Conservation (phyloP, 805 yeast species). For the Cyberlindnera euphorbiae region DNA sequence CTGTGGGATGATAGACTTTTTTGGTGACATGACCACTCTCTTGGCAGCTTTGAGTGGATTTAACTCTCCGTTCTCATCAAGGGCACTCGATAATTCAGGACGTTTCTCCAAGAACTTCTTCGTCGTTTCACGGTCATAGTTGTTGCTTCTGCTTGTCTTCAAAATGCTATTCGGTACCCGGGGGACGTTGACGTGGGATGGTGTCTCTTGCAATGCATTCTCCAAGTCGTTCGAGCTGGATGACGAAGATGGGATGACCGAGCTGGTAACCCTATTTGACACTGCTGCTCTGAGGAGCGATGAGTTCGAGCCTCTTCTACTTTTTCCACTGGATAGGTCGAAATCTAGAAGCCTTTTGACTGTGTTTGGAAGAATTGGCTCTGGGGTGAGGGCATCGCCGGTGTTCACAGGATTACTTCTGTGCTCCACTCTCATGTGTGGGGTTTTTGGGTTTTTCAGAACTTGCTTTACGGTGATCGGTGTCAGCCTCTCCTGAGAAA, state of each 20-base stretch:
- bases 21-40: constrained; percentile 33
- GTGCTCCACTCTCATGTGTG: constrained; percentile 17
- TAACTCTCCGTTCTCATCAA: constrained; percentile 23
- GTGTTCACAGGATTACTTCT: constrained; percentile 1
- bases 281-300: constrained; percentile 7
- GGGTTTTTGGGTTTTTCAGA: constrained; percentile 25
- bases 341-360: constrained; percentile 12
- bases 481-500: constrained; percentile 11
- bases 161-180: constrained; percentile 20
- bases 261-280: constrained; percentile 3
- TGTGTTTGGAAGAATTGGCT: constrained; percentile 14
- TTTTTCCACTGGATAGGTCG: constrained; percentile 2
- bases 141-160: constrained; percentile 18
- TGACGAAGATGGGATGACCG: background rate
- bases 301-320: background rate
- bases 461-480: constrained; percentile 18
- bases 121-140: constrained; percentile 20
- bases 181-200: constrained; percentile 8
- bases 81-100: constrained; percentile 22
- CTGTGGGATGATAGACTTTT: constrained; percentile 21
- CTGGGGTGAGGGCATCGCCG: background rate
- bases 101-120: constrained; percentile 12
- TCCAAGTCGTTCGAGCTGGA: constrained; percentile 3
- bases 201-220: constrained; percentile 5
- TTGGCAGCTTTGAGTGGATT: constrained; percentile 32